phyloP scores from a whole-genome alignment of 495 filamentous ascomycete species.

The Trichoderma asperelloides region DNA sequence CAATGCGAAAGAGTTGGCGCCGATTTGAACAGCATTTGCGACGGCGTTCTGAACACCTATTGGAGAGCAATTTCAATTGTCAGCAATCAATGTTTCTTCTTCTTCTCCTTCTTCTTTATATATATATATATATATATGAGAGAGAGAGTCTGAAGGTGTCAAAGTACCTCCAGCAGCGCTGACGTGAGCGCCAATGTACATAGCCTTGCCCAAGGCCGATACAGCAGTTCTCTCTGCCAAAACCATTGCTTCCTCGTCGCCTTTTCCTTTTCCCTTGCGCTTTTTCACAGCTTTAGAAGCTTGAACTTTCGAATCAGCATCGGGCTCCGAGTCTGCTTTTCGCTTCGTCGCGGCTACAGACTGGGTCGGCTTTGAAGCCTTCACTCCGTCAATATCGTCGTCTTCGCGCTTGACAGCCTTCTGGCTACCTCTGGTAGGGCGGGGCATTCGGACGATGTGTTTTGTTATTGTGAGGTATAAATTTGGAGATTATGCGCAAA shows the following conservation, averaged over 20 bases:
- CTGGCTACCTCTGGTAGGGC: neutral
- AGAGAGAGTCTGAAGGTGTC: neutral
- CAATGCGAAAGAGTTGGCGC: constrained; percentile 84
- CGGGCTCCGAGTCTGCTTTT: constrained; percentile 2
- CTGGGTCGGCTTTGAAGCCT: neutral
- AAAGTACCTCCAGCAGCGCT: constrained; percentile 70
- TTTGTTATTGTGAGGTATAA: neutral
- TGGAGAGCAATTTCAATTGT: constrained; percentile 12
- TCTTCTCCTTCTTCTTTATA: too few species aligned
- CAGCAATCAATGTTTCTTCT: neutral
- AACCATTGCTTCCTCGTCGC: constrained; percentile 47
- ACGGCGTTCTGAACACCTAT: constrained; percentile 83
- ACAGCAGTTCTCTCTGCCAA: constrained; percentile 58
- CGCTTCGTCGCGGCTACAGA: neutral
- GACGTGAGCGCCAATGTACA: constrained; percentile 89
- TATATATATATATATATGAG: too few species aligned
- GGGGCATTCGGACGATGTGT: neutral
- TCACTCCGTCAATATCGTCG: neutral
- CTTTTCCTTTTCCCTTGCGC: constrained; percentile 36
- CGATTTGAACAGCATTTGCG: constrained; percentile 68
- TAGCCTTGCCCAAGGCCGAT: constrained; percentile 48
- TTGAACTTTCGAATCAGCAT: constrained; percentile 28
- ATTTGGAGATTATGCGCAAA: neutral
- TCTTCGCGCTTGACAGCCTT: constrained; percentile 1
- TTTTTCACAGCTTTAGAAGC: constrained; percentile 28